Evolutionary conservation across 176 grass and related monocot species (phyloP), one percentile per base, ranked within the genome.

Genomic region (Oryza rufipogon): DNA sequence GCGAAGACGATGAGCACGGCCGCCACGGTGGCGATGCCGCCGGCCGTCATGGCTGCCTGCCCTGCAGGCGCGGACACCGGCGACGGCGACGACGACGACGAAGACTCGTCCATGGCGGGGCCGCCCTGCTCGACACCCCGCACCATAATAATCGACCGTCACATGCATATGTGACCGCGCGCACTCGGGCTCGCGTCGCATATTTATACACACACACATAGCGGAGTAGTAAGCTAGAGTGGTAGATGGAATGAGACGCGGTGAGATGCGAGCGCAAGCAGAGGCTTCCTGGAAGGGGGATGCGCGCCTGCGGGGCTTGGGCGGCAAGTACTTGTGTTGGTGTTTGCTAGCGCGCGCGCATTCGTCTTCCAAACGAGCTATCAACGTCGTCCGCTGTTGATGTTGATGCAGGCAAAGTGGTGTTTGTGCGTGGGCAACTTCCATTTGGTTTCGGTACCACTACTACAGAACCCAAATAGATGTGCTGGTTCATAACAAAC

Each of bases 1-100:
- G 58, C 4, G 73, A 90, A 90, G 13, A 82, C 33, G 4, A 86
- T 0, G 34, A 86, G 36, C 83, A 73, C 66, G 58, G 54, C 7
- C 0, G 58, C 10, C 32, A 78, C 61, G 25, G 73, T 77, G 45
- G 82, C 17, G 68, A 73, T 42, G 73, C 25, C 1, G 4, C 67
- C 74, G 58, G 72, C 19, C 4, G 72, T 66, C 66, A 86, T 58
- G 44, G 20, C 12, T 0, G 14, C 11, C 1, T 20, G 54, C 19
- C 54, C 52, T 2, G 34, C 34, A 36, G 16, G 38, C 6, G 20
- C 28, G 2, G 66, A 22, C 25, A 7, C 2, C 9, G 78, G 8
- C 13, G 34, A 4, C 6, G 16, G 6, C 7, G 85, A 11, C 7
- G 85, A 47, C 32, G 30, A 32, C 30, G 30, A 32, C 30, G 30